Percentiles rank a stretch among this genome's conserved stretches.
These are phyloP conservation scores for Zea luxurians DNA, from an alignment of 176 grass and related monocot species.

Conservation along the genomic window DNA sequence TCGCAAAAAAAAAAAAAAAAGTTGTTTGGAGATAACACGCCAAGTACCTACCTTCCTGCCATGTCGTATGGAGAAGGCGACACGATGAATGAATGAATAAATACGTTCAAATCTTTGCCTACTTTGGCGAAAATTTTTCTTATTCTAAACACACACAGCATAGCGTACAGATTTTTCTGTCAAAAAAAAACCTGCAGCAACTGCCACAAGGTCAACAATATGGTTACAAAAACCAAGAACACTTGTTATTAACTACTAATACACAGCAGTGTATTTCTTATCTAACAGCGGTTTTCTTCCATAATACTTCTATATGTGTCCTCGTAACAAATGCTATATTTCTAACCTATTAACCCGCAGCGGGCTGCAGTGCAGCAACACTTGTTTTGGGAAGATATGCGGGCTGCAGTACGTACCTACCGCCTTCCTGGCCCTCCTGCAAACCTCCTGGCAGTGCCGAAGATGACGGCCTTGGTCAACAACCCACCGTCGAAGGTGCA, in stretches of 20 bases:
- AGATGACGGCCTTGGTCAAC: conserved; percentile 78
- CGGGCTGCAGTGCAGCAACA: conserved; percentile 26
- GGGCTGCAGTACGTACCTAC: conserved; percentile 41
- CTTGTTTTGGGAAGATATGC: too few relatives aligned
- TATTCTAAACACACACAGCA: neutral
- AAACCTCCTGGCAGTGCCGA: conserved; percentile 83
- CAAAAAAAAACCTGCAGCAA: conserved; percentile 27
- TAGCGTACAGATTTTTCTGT: neutral
- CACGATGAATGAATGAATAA: neutral
- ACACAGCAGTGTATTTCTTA: conserved; percentile 23
- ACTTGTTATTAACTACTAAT: neutral
- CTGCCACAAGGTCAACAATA: neutral
- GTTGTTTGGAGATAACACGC: conserved; percentile 17
- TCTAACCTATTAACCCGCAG: conserved; percentile 37
- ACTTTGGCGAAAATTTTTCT: neutral
- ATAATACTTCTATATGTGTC: neutral
- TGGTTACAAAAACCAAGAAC: neutral
- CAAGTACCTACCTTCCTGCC: neutral
- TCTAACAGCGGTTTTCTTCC: neutral
- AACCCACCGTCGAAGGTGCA: conserved; percentile 76
- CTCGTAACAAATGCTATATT: conserved; percentile 24
- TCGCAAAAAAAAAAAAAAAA: conserved; percentile 4
- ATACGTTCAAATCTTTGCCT: neutral
- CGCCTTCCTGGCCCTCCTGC: conserved; percentile 58
- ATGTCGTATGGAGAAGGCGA: neutral